phyloP scores from a whole-genome alignment of 1,139 yeast genomes.

The Dujonia santamariae region DNA sequence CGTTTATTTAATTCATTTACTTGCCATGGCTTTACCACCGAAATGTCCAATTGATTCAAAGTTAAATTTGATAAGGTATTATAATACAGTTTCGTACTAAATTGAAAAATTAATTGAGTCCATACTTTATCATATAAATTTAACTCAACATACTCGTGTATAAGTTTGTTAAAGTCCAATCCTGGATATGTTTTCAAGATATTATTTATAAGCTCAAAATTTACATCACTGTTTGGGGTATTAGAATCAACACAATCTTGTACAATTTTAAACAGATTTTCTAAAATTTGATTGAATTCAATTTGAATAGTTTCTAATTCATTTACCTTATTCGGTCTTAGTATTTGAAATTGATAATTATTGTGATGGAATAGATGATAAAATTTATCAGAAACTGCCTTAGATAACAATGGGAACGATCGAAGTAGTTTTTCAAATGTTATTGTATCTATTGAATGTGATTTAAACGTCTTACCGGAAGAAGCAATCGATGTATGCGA shows the following conservation, averaged over 20 bases:
- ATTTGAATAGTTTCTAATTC: constrained; percentile 23
- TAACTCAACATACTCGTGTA: constrained; percentile 69
- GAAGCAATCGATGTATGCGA: neutral
- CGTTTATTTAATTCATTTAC: constrained; percentile 44
- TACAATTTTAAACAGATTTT: constrained; percentile 36
- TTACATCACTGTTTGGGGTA: constrained; percentile 34
- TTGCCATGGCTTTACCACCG: constrained; percentile 39
- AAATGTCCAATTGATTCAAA: constrained; percentile 69
- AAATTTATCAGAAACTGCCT: constrained; percentile 46
- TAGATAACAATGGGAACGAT: constrained; percentile 45
- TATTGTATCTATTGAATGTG: constrained; percentile 9
- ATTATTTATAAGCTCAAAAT: constrained; percentile 29
- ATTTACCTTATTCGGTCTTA: constrained; percentile 31
- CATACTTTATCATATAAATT: constrained; percentile 65
- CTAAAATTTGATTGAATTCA: constrained; percentile 35
- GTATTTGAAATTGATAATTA: constrained; percentile 30
- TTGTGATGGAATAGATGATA: constrained; percentile 43
- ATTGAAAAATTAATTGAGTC: constrained; percentile 45
- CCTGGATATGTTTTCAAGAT: constrained; percentile 37
- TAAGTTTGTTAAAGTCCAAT: constrained; percentile 51
- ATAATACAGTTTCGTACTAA: constrained; percentile 34
- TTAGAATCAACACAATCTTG: constrained; percentile 42
- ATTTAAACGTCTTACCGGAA: neutral
- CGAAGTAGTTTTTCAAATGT: constrained; percentile 46
- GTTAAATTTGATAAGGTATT: constrained; percentile 51